Conservation (phyloP, 129 eudicot genomes). For the Ambrosia trifida region DNA sequence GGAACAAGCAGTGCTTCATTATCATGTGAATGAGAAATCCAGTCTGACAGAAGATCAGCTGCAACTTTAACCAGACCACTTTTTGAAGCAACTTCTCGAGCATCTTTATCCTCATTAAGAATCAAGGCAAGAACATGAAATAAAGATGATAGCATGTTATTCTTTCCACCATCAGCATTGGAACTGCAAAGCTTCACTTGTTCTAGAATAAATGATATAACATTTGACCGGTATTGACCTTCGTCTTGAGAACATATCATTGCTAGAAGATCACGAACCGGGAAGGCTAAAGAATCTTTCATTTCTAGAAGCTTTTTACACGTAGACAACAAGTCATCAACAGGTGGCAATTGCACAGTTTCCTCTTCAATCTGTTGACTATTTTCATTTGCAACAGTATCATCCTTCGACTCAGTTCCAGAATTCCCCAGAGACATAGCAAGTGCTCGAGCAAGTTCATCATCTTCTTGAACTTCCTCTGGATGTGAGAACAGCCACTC, state of each 20-base stretch:
- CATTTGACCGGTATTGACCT: slow-evolving; percentile 70
- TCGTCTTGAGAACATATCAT: slow-evolving; percentile 91
- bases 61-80: slow-evolving; percentile 81
- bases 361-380: slow-evolving; percentile 72
- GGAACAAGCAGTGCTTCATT: slow-evolving; percentile 57
- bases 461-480: slow-evolving; percentile 92
- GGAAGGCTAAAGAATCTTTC: slow-evolving; percentile 81
- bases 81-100: slow-evolving; percentile 75
- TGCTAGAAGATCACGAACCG: slow-evolving; percentile 83
- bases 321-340: slow-evolving; percentile 72
- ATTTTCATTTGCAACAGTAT: slow-evolving; percentile 45
- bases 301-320: slow-evolving; percentile 77
- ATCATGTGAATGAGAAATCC: slow-evolving; percentile 48
- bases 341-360: slow-evolving; percentile 74
- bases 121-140: slow-evolving; percentile 90
- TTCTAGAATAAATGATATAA: slow-evolving; percentile 67
- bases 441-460: slow-evolving; percentile 99
- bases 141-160: slow-evolving; percentile 62
- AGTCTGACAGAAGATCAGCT: slow-evolving; percentile 62
- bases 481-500: slow-evolving; percentile 97
- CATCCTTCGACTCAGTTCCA: slow-evolving; percentile 67
- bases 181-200: slow-evolving; percentile 71
- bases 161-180: slow-evolving; percentile 54
- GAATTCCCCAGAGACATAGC: slow-evolving; percentile 98
- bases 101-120: slow-evolving; percentile 79